Base-by-base conservation (phyloP, 768 basidiomycete genomes). In the Mycena pura region DNA sequence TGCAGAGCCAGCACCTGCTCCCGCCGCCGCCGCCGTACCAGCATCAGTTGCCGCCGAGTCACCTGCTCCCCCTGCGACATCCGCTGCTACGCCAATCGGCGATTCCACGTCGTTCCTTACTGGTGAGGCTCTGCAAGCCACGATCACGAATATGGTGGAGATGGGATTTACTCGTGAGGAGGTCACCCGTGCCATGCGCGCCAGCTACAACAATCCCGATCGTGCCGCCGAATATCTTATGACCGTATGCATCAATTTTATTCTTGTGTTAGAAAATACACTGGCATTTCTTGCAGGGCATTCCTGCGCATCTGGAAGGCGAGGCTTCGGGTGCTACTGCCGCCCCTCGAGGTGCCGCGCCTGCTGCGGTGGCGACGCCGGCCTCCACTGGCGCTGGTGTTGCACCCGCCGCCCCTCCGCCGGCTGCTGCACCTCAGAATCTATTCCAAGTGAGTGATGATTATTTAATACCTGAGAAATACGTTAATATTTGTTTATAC, bases 191-290 rank as follows among this genome's bases (percentile, higher is more conserved):
- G 95, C 96, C 4, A 73, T 99, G 73, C 83, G 94, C 60, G 97
- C 96, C 25, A 95, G 93, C 71, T 99, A 85, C 79, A 99, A 99
- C 76, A 99, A 99, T 76, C 92, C 97, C 8, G 95, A 99, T 68
- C 86, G 97, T 28, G 97, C 97, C 7, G 96, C 95, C n/a, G 97
- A 99, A 74, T 99, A 99, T 75, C 79, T 99, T 55, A 90, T 99
- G 86, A 96, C 72, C 61, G 96, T 96, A 68, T 66, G 90, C 78
- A 13, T 11, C 41, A 32, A 3, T 24, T 11, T 41, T 11, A 25
- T 25, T 25, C 6, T 39, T 21, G 28, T 19, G 29, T 31, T 5
- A 19, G 32, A 4, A 27, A 19, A 28, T 29, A 3, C 41, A 15
- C 41, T 43, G 9, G 19, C 41, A 25, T 22, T 6, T 15, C 6